Conservation (phyloP, 2,329 filamentous ascomycete genomes). For the Cladophialophora chaetospira region DNA sequence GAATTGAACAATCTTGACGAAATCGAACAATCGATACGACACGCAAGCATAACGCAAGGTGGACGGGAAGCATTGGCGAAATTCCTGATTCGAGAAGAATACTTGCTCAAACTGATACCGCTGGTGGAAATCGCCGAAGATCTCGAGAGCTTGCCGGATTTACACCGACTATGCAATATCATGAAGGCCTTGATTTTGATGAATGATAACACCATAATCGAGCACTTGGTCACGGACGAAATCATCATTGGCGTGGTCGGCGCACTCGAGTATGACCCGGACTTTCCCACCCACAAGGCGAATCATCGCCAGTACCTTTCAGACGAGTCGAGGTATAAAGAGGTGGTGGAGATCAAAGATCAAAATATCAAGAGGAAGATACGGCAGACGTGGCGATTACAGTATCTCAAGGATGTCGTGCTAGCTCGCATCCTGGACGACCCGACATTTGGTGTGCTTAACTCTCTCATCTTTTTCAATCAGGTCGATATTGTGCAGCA, state of each 20-base stretch:
- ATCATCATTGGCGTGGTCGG: slow-evolving; percentile 90
- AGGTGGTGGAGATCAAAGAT: slow-evolving; percentile 91
- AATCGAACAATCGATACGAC: slow-evolving; percentile 80
- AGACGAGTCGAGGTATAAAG: slow-evolving; percentile 87
- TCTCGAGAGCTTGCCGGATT: slow-evolving; percentile 78
- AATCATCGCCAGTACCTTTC: slow-evolving; percentile 93
- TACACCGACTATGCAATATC: slow-evolving; percentile 93
- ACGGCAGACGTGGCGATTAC: slow-evolving; percentile 90
- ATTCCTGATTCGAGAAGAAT: slow-evolving; percentile 80
- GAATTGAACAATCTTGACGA: slow-evolving; percentile 81
- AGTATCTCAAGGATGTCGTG: slow-evolving; percentile 98
- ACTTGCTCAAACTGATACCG: slow-evolving; percentile 82
- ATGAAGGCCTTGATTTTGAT: slow-evolving; percentile 95
- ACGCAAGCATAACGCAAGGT: slow-evolving; percentile 70
- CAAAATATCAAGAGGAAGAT: slow-evolving; percentile 82
- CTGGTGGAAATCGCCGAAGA: slow-evolving; percentile 88
- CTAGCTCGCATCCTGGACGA: slow-evolving; percentile 94
- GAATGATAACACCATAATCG: slow-evolving; percentile 93
- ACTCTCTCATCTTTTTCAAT: slow-evolving; percentile 98
- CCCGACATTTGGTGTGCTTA: slow-evolving; percentile 94
- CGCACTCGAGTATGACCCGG: slow-evolving; percentile 94
- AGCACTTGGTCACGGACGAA: slow-evolving; percentile 86
- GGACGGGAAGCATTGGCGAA: slow-evolving; percentile 87
- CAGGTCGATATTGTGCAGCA: slow-evolving; percentile 97
- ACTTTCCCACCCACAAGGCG: slow-evolving; percentile 95